phyloP scores from a whole-genome alignment of 2,329 filamentous ascomycete species.

The Cladosporium cucumerinum region DNA sequence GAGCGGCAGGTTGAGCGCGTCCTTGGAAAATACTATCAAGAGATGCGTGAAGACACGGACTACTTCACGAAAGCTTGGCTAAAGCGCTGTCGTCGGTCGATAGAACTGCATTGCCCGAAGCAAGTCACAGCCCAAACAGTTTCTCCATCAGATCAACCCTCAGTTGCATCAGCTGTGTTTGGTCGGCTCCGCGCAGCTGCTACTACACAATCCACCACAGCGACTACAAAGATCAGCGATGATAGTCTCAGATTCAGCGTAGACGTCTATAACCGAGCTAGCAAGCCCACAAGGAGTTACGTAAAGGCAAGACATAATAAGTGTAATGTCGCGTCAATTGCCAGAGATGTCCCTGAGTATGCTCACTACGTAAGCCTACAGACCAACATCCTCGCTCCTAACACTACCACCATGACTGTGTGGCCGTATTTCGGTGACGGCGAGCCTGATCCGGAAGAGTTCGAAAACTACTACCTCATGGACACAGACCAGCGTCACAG shows the following conservation, averaged over 20 bases:
- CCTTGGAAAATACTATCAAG: constrained; percentile 26
- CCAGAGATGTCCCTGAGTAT: constrained; percentile 37
- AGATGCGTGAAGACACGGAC: constrained; percentile 29
- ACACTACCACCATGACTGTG: constrained; percentile 40
- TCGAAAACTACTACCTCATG: constrained; percentile 29
- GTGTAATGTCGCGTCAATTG: constrained; percentile 5
- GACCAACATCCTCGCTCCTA: constrained; percentile 41
- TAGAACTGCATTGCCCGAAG: not conserved
- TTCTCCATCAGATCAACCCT: not conserved
- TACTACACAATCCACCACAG: not conserved
- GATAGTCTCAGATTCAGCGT: not conserved
- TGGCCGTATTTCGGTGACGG: constrained; percentile 41
- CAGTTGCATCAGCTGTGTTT: not conserved
- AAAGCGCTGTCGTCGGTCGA: constrained; percentile 22
- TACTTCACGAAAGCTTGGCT: constrained; percentile 25
- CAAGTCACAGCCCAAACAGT: not conserved
- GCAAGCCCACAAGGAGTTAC: not conserved
- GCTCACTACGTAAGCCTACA: constrained; percentile 42
- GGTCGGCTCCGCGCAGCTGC: not conserved
- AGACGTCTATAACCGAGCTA: constrained; percentile 5
- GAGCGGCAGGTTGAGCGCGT: constrained; percentile 23
- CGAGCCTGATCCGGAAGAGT: constrained; percentile 31
- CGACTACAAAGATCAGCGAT: not conserved
- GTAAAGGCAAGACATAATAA: not conserved
- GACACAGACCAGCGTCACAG: constrained; percentile 29